Evolutionary conservation across 2,329 filamentous ascomycete species (phyloP), one percentile per base, ranked within the genome.

Genomic region (Ascochyta rabiei): DNA sequence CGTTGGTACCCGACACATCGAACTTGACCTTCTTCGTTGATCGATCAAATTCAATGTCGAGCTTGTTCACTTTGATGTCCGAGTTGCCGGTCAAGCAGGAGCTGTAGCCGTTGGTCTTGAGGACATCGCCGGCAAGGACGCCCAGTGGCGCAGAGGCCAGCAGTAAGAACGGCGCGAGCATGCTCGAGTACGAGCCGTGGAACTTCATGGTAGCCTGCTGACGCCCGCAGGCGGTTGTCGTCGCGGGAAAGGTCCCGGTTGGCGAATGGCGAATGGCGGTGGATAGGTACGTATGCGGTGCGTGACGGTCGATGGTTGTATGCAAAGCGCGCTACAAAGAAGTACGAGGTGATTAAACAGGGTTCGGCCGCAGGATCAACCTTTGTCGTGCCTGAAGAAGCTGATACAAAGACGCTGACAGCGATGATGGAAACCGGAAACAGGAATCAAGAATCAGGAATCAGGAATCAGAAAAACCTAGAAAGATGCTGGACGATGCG

Each of bases 21-120:
- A 97, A 98, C 3, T 79, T 84, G 57, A 98, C 83, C 43, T 83
- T 84, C 71, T 89, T 87, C 56, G 87, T 86, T 54, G 83, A 81
- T 61, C 88, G 87, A 79, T 96, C 85, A 78, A 96, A 98, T 64
- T 84, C 80, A 56, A 97, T 88, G 66, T 93, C 80, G 59, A 96
- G 80, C 65, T 83, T 86, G 62, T 91, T 81, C 48, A 97, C 88
- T 59, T 82, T 82, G 67, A 98, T 86, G 33, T 79, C 76, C n/a
- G 64, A 60, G 55, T 80, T 69, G 64, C 84, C 77, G 54, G 80
- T 74, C 66, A 82, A 66, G 76, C 95, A 98, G 61, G 87, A 86
- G 68, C 81, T 85, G 78, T 95, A 96, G 55, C 92, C 90, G 59
- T 84, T 84, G 21, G 93, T 97, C 71, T 88, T 84, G 53, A 99